These are phyloP conservation scores for Alternaria sp. DNA, from an alignment of 2,329 filamentous ascomycete species.

Conservation along the genomic window DNA sequence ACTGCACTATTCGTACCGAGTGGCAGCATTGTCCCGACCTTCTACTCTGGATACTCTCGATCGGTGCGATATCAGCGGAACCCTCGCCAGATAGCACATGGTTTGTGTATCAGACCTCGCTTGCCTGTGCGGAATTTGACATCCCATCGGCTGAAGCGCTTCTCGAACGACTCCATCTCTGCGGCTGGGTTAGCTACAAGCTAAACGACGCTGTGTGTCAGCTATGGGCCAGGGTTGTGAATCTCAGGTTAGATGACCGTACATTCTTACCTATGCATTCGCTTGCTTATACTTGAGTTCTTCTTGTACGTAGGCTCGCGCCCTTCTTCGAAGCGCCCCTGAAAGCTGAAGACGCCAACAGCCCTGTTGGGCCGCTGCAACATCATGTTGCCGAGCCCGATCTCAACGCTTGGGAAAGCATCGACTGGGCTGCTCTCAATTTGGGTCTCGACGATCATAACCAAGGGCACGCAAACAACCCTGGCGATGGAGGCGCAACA, in stretches of 20 bases:
- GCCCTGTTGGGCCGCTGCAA: slow-evolving; percentile 39
- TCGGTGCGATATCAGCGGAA: slow-evolving; percentile 45
- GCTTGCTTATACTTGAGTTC: slow-evolving; percentile 43
- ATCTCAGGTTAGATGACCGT: slow-evolving; percentile 46
- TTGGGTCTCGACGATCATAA: slow-evolving; percentile 2
- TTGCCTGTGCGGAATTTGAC: slow-evolving; percentile 42
- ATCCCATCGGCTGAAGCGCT: slow-evolving; percentile 33
- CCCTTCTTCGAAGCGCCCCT: slow-evolving; percentile 28
- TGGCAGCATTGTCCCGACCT: slow-evolving; percentile 44
- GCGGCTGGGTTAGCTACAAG: slow-evolving; percentile 48
- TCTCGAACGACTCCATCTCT: slow-evolving; percentile 40
- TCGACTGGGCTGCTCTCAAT: slow-evolving; percentile 37
- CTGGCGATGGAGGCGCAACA: background rate
- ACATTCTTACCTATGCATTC: slow-evolving; percentile 32
- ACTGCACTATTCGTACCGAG: slow-evolving; percentile 37
- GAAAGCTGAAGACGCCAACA: slow-evolving; percentile 23
- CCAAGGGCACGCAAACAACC: background rate
- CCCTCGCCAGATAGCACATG: slow-evolving; percentile 39
- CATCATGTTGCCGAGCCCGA: slow-evolving; percentile 35
- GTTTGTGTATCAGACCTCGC: slow-evolving; percentile 42
- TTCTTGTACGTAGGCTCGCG: slow-evolving; percentile 36
- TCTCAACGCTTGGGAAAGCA: slow-evolving; percentile 40
- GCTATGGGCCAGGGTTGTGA: slow-evolving; percentile 40
- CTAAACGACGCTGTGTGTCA: slow-evolving; percentile 38
- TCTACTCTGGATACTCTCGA: slow-evolving; percentile 46